phyloP scores from a whole-genome alignment of 2,329 filamentous ascomycete species.

The Fusarium bulbicola region DNA sequence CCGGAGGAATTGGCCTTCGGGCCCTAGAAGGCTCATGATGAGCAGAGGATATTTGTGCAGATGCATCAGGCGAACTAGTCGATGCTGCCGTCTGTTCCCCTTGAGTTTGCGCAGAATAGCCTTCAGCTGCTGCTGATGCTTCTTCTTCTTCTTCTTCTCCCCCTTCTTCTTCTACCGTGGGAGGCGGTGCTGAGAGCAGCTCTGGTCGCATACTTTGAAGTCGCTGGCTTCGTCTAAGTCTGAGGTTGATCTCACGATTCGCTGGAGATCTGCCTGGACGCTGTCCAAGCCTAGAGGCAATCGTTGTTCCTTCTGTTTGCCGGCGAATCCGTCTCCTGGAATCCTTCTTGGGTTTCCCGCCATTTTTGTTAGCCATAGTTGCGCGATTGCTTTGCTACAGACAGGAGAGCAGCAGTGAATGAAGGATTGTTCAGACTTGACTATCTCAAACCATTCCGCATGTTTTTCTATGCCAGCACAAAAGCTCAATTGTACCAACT shows the following conservation, averaged over 20 bases:
- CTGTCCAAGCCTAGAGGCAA: not conserved
- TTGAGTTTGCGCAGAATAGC: not conserved
- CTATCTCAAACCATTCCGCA: not conserved
- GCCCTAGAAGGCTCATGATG: not conserved
- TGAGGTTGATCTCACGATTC: conserved; percentile 34
- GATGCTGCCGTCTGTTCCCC: not conserved
- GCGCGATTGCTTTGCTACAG: not conserved
- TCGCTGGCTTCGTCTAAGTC: conserved; percentile 7
- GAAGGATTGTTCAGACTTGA: not conserved
- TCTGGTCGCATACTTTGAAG: not conserved
- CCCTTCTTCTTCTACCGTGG: not conserved
- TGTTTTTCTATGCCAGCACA: not conserved
- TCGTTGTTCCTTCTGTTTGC: not conserved
- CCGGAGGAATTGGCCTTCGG: conserved; percentile 9
- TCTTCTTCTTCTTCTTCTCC: not conserved
- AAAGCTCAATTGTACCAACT: not conserved
- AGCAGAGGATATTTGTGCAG: not conserved
- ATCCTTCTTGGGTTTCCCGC: not conserved
- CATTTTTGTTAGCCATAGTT: conserved; percentile 12
- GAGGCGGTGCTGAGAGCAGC: not conserved
- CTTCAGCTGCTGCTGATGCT: not conserved
- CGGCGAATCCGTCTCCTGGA: not conserved
- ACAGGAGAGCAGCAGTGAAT: not conserved
- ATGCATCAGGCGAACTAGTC: not conserved
- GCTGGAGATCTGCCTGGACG: conserved; percentile 31